Conservation (phyloP, 176 grass and related monocot genomes). For the Areca catechu region DNA sequence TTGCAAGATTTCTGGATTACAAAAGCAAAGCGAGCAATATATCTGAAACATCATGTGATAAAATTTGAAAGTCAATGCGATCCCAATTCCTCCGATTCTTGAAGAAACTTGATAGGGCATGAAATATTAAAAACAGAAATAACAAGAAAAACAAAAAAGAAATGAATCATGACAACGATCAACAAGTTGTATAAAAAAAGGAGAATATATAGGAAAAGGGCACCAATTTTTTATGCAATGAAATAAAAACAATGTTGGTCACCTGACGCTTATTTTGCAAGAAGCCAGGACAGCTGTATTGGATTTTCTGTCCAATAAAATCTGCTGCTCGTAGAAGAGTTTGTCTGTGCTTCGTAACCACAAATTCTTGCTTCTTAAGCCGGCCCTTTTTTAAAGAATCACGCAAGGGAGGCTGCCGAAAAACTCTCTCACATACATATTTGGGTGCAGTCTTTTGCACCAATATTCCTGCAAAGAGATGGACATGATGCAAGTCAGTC, state of each 20-base stretch:
- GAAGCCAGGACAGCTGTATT: slow-evolving; percentile 74
- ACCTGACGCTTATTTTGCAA: slow-evolving; percentile 91
- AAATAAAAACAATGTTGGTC: slow-evolving; percentile 1
- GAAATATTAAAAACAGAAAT: no score
- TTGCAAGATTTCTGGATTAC: no score
- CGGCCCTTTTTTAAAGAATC: slow-evolving; percentile 72
- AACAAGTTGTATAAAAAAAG: no score
- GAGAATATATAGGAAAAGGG: neutral
- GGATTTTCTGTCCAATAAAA: slow-evolving; percentile 73
- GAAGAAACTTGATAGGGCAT: neutral
- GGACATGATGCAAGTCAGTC: no score
- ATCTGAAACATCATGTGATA: neutral
- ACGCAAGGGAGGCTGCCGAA: slow-evolving; percentile 68
- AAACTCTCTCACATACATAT: slow-evolving; percentile 92
- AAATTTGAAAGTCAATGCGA: neutral
- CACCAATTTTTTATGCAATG: neutral
- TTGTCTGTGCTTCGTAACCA: slow-evolving; percentile 78
- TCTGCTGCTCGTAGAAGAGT: slow-evolving; percentile 68
- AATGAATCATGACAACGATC: no score
- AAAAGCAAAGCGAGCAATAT: no score
- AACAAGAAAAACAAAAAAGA: no score
- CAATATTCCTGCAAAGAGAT: slow-evolving; percentile 64
- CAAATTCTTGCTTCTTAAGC: slow-evolving; percentile 88
- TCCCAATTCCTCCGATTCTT: no score
- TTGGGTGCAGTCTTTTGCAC: slow-evolving; percentile 94